Evolutionary conservation across 2,329 filamentous ascomycete species (phyloP), one percentile per base, ranked within the genome.

Genomic region (Diaporthe eres): DNA sequence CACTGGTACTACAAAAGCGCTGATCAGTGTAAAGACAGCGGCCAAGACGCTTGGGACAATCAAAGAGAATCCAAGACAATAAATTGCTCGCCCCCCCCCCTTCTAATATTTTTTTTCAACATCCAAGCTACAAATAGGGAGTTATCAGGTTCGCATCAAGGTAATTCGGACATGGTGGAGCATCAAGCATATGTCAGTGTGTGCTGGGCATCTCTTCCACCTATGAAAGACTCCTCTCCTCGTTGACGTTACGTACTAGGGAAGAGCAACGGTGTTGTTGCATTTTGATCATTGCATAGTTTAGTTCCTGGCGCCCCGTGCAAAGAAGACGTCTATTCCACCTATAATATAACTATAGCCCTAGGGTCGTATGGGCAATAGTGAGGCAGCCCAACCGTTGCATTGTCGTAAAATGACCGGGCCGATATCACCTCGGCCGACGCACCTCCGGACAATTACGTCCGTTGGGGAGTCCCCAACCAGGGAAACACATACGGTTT

Each of bases 371-470:
- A 39, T 39, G 47, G 31, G 15, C 8, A 39, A 10, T 19, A 53
- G 44, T 25, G 19, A 7, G 47, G 63, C 47, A 25, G n/a, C 1
- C 22, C 17, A 13, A 39, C 63, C 13, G 44, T 68, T n/a, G 19
- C 31, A 68, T 39, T 68, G 31, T 39, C 47, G 31, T 39, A 53
- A 39, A 37, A 25, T 19, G 13, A 51, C 22, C 47, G 47, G 31
- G 31, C 47, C 63, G 47, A 25, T 51, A 68, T 53, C 28, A 68
- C 63, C 44, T 68, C 63, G 63, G 63, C 31, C 44, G 63, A 53
- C 44, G n/a, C 44, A 51, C 28, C 44, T 68, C 63, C 63, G 28
- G 17, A 37, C 13, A 53, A 39, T 53, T 19, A 25, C 13, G 47
- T 53, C n/a, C 47, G 31, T 19, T 53, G 44, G 63, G 51, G 15